Percentiles rank a stretch among this genome's conserved stretches.
Conservation (phyloP, 73 alveolate genomes). For the Tetrahymena borealis region DNA sequence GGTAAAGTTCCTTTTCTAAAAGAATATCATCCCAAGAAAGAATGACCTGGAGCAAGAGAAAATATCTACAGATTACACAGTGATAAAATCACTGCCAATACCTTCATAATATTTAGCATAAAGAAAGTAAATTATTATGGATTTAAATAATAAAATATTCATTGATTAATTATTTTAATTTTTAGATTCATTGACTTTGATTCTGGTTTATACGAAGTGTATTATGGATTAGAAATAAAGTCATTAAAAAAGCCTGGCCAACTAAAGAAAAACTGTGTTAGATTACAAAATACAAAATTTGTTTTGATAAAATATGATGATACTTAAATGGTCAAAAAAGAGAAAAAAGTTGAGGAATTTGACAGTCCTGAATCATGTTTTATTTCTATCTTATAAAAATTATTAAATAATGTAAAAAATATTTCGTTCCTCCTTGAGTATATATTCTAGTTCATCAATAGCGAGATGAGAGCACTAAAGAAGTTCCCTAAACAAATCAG, state of each 20-base stretch:
- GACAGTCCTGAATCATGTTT: background rate
- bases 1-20: background rate
- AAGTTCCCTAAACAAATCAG: background rate
- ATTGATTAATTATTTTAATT: background rate
- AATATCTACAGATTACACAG: background rate
- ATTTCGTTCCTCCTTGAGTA: background rate
- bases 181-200: background rate
- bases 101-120: background rate
- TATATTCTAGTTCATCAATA: background rate
- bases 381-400: background rate
- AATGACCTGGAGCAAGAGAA: background rate
- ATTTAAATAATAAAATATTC: background rate
- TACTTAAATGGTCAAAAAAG: background rate
- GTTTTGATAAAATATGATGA: background rate
- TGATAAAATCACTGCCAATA: background rate
- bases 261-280: background rate
- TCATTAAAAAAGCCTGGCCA: background rate
- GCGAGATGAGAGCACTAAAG: background rate
- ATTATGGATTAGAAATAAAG: background rate
- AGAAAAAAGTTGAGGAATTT: background rate
- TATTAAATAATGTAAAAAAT: background rate
- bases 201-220: background rate
- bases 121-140: background rate
- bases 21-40: background rate
- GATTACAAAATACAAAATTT: background rate